phyloP scores from a whole-genome alignment of 768 basidiomycete genomes.

The Auriculariales sp. region DNA sequence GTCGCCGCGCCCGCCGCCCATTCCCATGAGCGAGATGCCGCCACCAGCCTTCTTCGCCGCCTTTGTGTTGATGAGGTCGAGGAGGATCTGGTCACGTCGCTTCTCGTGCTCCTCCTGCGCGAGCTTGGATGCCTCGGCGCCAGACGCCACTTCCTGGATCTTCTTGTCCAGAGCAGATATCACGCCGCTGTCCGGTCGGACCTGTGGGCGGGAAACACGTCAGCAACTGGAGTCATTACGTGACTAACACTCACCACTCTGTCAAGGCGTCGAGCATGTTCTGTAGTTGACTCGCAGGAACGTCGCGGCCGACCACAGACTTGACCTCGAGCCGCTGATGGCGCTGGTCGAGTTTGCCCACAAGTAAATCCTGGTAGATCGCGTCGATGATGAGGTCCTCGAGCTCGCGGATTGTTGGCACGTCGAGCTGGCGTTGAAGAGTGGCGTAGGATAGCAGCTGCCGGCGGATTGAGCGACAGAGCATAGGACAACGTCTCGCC shows the following conservation, averaged over 20 bases:
- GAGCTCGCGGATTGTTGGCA: conserved; percentile 71
- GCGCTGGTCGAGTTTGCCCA: conserved; percentile 88
- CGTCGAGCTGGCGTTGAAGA: conserved; percentile 55
- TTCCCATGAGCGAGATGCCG: not conserved
- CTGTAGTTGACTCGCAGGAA: conserved; percentile 61
- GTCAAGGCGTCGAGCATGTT: conserved; percentile 44
- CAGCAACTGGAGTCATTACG: not conserved
- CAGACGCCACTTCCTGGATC: not conserved
- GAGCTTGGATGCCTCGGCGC: not conserved
- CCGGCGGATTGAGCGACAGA: conserved; percentile 1
- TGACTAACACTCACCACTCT: conserved; percentile 38
- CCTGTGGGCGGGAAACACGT: not conserved
- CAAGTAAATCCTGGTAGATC: conserved; percentile 81
- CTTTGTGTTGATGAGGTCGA: not conserved
- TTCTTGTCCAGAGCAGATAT: not conserved
- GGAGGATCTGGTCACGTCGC: not conserved
- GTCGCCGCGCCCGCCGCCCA: not conserved
- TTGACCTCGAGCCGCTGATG: conserved; percentile 81
- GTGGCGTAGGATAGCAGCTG: conserved; percentile 73
- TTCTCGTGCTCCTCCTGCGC: not conserved
- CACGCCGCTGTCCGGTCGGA: not conserved
- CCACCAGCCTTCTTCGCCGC: not conserved
- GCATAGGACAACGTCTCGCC: not conserved
- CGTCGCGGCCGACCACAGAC: conserved; percentile 83
- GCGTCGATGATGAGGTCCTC: conserved; percentile 97